Percentiles rank a stretch among this genome's conserved stretches.
Evolutionary conservation across 768 basidiomycete genomes (phyloP).

Genomic region (Dacryopinax spathularia): DNA sequence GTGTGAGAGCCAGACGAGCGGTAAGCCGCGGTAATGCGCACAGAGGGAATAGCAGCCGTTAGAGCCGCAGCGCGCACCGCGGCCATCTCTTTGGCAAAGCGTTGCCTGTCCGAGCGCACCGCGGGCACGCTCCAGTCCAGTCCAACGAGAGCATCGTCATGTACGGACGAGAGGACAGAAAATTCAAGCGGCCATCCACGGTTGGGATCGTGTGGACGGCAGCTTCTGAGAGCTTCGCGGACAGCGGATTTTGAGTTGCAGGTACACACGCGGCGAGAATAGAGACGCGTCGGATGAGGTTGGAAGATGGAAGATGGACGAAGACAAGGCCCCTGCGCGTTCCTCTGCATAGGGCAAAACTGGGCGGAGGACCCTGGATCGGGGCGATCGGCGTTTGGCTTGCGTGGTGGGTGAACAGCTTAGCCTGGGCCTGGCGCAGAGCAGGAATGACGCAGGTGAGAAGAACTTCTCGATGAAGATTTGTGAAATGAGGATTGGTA

Average conservation of each 20-base stretch:
- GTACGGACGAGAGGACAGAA: too few species aligned
- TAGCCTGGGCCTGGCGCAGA: neutral
- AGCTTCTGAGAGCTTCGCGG: slow-evolving; percentile 1
- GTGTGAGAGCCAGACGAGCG: neutral
- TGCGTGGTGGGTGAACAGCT: neutral
- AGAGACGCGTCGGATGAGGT: neutral
- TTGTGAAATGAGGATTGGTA: neutral
- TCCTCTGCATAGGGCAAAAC: neutral
- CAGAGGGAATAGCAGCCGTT: neutral
- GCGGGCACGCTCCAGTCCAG: too few species aligned
- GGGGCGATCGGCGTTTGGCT: neutral
- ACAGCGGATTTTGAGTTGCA: neutral
- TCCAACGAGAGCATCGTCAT: too few species aligned
- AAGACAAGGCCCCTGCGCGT: neutral
- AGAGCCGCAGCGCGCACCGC: neutral
- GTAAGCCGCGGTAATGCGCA: neutral
- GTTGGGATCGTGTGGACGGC: too few species aligned
- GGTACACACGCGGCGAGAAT: slow-evolving; percentile 1
- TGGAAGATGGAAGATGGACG: neutral
- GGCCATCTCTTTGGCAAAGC: neutral
- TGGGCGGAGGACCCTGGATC: neutral
- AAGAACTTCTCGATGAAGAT: neutral
- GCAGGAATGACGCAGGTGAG: neutral
- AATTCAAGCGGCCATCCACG: too few species aligned
- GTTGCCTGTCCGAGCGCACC: too few species aligned